These are phyloP conservation scores for Flaveria floridana DNA, from an alignment of 140 eudicot species.

Conservation along the genomic window DNA sequence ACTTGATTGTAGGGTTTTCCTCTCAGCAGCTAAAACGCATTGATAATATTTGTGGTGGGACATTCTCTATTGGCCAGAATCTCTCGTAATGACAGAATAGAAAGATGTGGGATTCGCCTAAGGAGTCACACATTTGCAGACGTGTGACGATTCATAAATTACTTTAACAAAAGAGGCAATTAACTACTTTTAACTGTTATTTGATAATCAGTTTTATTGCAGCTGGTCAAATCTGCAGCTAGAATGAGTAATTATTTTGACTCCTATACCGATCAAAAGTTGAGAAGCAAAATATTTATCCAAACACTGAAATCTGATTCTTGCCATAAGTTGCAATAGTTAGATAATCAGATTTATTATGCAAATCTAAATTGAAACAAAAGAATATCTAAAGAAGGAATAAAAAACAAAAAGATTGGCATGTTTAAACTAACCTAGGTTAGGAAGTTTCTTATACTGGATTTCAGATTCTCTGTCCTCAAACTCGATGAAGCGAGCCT, in stretches of 20 bases:
- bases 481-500: conserved; percentile 34
- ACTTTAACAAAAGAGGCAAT: neutral
- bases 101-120: no score
- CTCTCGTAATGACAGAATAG: no score
- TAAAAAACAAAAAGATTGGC: neutral
- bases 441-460: conserved; percentile 34
- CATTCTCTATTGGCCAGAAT: no score
- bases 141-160: neutral
- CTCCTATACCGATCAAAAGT: no score
- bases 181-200: neutral
- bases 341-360: neutral
- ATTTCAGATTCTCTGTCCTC: conserved; percentile 31
- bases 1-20: no score
- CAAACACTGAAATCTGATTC: no score
- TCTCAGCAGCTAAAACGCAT: no score
- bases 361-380: neutral
- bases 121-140: no score
- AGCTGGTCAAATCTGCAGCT: neutral
- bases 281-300: no score
- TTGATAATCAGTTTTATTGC: neutral
- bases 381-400: neutral
- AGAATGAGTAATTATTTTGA: neutral
- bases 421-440: conserved; percentile 33
- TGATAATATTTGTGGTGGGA: no score
- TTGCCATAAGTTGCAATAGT: neutral